phyloP scores from a whole-genome alignment of 805 yeast species.

The Yamadazyma endophytica region DNA sequence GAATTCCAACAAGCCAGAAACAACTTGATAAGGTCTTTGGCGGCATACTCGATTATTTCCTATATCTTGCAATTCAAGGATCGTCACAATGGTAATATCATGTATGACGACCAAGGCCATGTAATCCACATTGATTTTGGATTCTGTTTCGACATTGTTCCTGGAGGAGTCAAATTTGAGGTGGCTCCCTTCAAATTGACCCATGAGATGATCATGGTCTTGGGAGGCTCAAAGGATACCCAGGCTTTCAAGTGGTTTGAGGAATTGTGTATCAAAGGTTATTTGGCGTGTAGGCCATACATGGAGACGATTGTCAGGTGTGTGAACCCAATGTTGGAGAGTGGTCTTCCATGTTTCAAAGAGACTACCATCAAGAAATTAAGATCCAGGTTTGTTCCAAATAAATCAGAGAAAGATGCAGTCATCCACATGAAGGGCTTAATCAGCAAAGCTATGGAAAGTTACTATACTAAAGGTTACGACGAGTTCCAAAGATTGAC shows the following conservation, averaged over 20 bases:
- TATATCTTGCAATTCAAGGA: constrained; percentile 92
- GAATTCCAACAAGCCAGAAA: constrained; percentile 89
- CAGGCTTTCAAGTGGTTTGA: constrained; percentile 93
- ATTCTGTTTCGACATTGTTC: constrained; percentile 96
- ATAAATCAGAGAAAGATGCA: constrained; percentile 80
- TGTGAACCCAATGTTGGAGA: constrained; percentile 88
- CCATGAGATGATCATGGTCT: constrained; percentile 90
- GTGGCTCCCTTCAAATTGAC: constrained; percentile 98
- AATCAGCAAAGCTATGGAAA: constrained; percentile 78
- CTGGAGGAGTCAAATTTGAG: constrained; percentile 97
- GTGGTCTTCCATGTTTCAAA: constrained; percentile 95
- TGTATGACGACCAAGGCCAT: constrained; percentile 95
- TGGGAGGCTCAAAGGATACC: constrained; percentile 86
- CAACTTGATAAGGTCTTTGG: constrained; percentile 88
- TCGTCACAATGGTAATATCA: constrained; percentile 96
- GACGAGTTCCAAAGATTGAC: constrained; percentile 96
- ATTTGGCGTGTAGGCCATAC: constrained; percentile 81
- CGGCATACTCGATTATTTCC: constrained; percentile 90
- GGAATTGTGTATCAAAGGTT: constrained; percentile 91
- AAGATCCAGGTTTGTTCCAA: constrained; percentile 73
- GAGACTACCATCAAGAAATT: constrained; percentile 79
- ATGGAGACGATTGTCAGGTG: constrained; percentile 81
- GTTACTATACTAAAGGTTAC: constrained; percentile 87
- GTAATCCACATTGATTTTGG: constrained; percentile 97
- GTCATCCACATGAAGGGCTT: constrained; percentile 70